These are phyloP conservation scores for Fusarium coicis DNA, from an alignment of 2,329 filamentous ascomycete genomes.

Conservation along the genomic window DNA sequence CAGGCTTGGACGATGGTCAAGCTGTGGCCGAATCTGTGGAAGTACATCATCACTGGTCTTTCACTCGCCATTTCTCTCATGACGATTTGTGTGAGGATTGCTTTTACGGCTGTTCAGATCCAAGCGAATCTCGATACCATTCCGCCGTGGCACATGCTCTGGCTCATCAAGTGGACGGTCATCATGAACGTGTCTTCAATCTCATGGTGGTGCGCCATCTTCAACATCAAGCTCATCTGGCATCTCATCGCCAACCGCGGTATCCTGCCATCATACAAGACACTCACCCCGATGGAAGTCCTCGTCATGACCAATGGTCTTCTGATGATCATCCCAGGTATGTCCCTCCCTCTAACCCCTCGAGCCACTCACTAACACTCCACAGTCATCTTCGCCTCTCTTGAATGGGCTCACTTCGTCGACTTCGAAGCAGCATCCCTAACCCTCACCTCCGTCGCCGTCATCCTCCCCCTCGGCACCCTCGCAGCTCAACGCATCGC, in stretches of 20 bases:
- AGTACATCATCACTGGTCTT: slow-evolving; percentile 43
- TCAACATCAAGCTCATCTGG: slow-evolving; percentile 61
- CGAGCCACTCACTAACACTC: neutral
- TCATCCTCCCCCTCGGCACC: slow-evolving; percentile 64
- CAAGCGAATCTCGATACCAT: slow-evolving; percentile 42
- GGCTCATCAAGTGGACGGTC: slow-evolving; percentile 53
- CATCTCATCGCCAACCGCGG: slow-evolving; percentile 61
- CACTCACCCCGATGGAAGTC: slow-evolving; percentile 63
- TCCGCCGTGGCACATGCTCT: slow-evolving; percentile 44
- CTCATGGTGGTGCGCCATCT: slow-evolving; percentile 66
- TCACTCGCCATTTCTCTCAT: slow-evolving; percentile 52
- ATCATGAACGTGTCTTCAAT: slow-evolving; percentile 56
- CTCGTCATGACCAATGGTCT: slow-evolving; percentile 66
- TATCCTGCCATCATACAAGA: slow-evolving; percentile 55
- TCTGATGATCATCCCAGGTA: slow-evolving; percentile 67
- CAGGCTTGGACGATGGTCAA: slow-evolving; percentile 65
- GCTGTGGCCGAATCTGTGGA: slow-evolving; percentile 56
- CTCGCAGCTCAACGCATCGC: slow-evolving; percentile 61
- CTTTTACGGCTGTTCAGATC: slow-evolving; percentile 52
- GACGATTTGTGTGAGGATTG: slow-evolving; percentile 48
- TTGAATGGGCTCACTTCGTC: slow-evolving; percentile 56
- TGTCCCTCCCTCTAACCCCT: slow-evolving; percentile 13
- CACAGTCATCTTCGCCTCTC: slow-evolving; percentile 61
- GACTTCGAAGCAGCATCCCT: slow-evolving; percentile 63
- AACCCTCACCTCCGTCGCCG: slow-evolving; percentile 59